Conservation (phyloP, 345 rosid species). For the Ricinus communis region DNA sequence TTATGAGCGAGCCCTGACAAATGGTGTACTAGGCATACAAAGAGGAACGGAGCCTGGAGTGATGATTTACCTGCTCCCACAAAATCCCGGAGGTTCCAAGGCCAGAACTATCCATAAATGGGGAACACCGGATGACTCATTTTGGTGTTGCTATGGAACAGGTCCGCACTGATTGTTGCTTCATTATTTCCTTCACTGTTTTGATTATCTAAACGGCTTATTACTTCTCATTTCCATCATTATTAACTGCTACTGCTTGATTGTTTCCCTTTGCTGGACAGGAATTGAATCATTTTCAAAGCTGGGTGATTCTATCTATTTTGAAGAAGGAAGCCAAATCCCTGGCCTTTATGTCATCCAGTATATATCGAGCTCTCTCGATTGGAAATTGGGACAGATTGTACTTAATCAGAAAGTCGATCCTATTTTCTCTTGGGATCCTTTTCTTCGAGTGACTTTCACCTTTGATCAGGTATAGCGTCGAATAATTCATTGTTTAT, state of each 20-base stretch:
- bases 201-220: background rate
- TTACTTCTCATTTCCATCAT: background rate
- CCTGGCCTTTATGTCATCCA: constrained; percentile 80
- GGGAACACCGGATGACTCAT: constrained; percentile 70
- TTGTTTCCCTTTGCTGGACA: constrained; percentile 15
- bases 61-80: constrained; percentile 98
- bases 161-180: constrained; percentile 38
- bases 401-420: constrained; percentile 58
- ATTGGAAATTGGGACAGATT: constrained; percentile 66
- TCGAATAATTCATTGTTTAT: background rate
- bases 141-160: constrained; percentile 99
- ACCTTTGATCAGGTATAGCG: constrained; percentile 46
- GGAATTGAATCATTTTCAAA: constrained; percentile 91
- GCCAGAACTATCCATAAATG: constrained; percentile 73
- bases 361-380: constrained; percentile 67
- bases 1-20: constrained; percentile 85
- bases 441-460: constrained; percentile 52
- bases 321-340: constrained; percentile 63
- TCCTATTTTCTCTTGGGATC: constrained; percentile 67
- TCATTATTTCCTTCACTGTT: background rate
- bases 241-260: background rate
- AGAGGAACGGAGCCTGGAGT: constrained; percentile 87
- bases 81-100: constrained; percentile 69
- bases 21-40: constrained; percentile 88
- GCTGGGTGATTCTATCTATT: constrained; percentile 91